Evolutionary conservation across 176 grass and related monocot genomes (phyloP), one percentile per base, ranked within the genome.

Genomic region (Saccharum officinarum): DNA sequence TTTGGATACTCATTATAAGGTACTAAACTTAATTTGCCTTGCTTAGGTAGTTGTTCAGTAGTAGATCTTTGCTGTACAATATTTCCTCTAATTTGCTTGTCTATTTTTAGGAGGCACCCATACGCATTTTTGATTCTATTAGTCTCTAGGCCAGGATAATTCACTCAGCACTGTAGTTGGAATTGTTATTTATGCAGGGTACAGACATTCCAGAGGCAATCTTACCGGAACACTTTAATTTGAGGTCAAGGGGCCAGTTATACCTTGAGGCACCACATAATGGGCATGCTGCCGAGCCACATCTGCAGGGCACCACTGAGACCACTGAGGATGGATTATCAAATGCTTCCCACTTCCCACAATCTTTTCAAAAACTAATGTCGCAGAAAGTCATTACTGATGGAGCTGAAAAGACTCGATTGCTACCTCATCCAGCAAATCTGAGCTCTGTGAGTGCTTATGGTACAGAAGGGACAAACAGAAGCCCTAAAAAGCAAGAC

Each of bases 211-310:
- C 94, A 33, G 82, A 97, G 83, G 91, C 90, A 65, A 78, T 76
- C 38, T 83, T 99, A 91, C 97, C 97, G 77, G 94, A 99, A 71
- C 97, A 88, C 44, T 99, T 99, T 66, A 96, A 88, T 79, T 67
- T 54, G 45, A 87, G 52, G 80, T 41, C 71, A 74, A 80, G 61
- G 83, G 84, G 82, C 30, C 61, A 66, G 76, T 52, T 87, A 75
- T 40, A 71, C 88, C 82, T 90, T 8, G 71, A 89, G 63, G 88
- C 67, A 69, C 60, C 83, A 47, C 59, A 38, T 81, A 71, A 84
- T 61, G 84, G 46, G 36, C 45, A 40, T 49, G 82, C 76, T 82
- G 23, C 62, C 17, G 83, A 88, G 66, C 31, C 79, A 85, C 26
- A 26, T 92, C 65, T 60, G 50, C 59, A 82, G 79, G 86, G 36